A percentile compares a stretch with the other conserved stretches of the same genome.
Evolutionary conservation across 129 eudicot genomes (phyloP).

Genomic region (Ambrosia artemisiifolia): DNA sequence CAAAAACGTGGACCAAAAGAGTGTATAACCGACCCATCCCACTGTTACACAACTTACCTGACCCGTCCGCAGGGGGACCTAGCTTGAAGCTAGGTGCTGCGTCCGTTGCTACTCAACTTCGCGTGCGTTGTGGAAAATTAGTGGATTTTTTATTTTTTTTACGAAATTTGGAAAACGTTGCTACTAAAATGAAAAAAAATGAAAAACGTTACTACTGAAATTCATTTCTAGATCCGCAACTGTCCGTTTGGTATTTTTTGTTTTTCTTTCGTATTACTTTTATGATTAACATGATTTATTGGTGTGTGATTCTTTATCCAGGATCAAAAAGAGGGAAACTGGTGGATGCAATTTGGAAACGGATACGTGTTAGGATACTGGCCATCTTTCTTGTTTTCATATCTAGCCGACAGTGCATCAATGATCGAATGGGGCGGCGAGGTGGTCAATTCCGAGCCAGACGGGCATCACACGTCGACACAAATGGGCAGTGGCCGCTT

Average conservation of each 20-base stretch:
- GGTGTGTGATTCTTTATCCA: conserved; percentile 19
- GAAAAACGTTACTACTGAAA: too few species aligned
- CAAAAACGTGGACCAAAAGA: background rate
- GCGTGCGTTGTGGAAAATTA: too few species aligned
- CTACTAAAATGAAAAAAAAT: too few species aligned
- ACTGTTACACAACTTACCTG: background rate
- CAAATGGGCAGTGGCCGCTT: conserved; percentile 92
- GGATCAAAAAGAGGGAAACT: conserved; percentile 90
- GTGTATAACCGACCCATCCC: background rate
- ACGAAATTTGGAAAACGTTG: too few species aligned
- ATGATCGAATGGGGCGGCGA: conserved; percentile 98
- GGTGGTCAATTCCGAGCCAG: conserved; percentile 68
- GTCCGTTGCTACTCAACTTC: too few species aligned
- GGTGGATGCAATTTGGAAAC: conserved; percentile 96
- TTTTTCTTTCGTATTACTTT: background rate
- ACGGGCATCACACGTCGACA: conserved; percentile 84
- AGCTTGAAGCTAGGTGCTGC: too few species aligned
- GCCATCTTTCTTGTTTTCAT: conserved; percentile 83
- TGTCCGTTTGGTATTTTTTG: background rate
- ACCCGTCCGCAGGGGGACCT: too few species aligned
- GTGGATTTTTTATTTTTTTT: too few species aligned
- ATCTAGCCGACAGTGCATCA: conserved; percentile 74
- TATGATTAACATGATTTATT: conserved; percentile 1
- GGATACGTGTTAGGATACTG: conserved; percentile 81
- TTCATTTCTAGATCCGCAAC: too few species aligned